These are phyloP conservation scores for Aspergillus spinulosporus DNA, from an alignment of 2,329 filamentous ascomycete genomes.

Conservation along the genomic window DNA sequence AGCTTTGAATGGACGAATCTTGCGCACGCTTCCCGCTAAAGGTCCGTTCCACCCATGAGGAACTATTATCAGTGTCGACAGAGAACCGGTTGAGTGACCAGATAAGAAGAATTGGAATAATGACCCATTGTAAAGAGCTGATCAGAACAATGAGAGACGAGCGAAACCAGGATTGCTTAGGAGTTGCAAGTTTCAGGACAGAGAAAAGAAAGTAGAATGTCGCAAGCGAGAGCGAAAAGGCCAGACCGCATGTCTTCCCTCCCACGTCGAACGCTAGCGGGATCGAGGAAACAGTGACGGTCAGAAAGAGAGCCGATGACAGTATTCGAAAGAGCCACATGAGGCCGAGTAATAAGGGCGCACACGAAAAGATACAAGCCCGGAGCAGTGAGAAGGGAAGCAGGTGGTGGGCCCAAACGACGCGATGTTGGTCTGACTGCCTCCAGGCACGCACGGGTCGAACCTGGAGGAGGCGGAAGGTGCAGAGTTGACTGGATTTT, in stretches of 20 bases:
- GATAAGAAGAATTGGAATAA: constrained; percentile 83
- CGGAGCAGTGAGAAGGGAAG: constrained; percentile 12
- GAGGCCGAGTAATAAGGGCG: constrained; percentile 27
- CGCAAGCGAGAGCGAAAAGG: constrained; percentile 86
- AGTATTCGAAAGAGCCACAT: constrained; percentile 84
- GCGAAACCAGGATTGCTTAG: constrained; percentile 73
- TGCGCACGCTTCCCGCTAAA: constrained; percentile 65
- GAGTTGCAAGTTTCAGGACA: constrained; percentile 73
- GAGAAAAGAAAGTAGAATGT: constrained; percentile 91
- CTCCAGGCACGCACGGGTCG: constrained; percentile 2
- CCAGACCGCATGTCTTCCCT: constrained; percentile 87
- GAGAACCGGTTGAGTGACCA: constrained; percentile 96
- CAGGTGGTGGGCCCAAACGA: constrained; percentile 7
- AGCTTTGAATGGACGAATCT: constrained; percentile 70
- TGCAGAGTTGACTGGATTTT: constrained; percentile 11
- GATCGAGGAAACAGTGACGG: constrained; percentile 91
- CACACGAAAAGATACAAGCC: neutral
- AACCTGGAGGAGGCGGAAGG: constrained; percentile 10
- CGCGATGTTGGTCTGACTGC: constrained; percentile 1
- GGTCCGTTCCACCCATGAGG: constrained; percentile 78
- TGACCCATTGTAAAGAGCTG: constrained; percentile 77
- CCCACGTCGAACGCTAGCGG: constrained; percentile 98
- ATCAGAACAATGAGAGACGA: constrained; percentile 69
- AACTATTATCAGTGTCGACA: constrained; percentile 69
- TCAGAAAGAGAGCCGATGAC: constrained; percentile 80